Percentiles rank a stretch among this genome's conserved stretches.
Evolutionary conservation across 768 basidiomycete genomes (phyloP).

Genomic region (Suillus hirtellus): DNA sequence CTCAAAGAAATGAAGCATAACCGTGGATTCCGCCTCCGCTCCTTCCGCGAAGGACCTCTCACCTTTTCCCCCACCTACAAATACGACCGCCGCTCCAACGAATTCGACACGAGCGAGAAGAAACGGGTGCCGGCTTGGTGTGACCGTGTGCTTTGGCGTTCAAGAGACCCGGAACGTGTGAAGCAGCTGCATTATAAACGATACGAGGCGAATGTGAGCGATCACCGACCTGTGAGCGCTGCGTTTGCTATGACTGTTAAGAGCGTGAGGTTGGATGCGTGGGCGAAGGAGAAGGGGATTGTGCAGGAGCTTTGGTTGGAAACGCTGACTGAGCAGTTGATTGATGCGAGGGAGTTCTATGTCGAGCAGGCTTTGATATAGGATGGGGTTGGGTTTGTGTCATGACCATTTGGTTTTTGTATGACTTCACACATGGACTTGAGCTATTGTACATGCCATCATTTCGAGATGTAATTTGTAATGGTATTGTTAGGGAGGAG

Average conservation of each 20-base stretch:
- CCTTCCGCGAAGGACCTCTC: constrained; percentile 81
- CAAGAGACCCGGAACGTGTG: constrained; percentile 57
- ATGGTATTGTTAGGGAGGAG: not conserved
- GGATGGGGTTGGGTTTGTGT: constrained; percentile 1
- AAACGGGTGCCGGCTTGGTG: constrained; percentile 93
- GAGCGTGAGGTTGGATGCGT: constrained; percentile 57
- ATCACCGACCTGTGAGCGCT: constrained; percentile 88
- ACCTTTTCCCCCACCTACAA: constrained; percentile 93
- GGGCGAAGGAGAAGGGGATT: constrained; percentile 55
- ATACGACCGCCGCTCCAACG: constrained; percentile 76
- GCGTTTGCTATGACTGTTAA: constrained; percentile 77
- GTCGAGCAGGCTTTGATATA: constrained; percentile 31
- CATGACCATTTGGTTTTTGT: not conserved
- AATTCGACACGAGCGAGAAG: constrained; percentile 90
- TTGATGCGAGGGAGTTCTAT: constrained; percentile 35
- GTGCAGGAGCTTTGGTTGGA: constrained; percentile 56
- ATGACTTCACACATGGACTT: not conserved
- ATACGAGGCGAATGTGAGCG: constrained; percentile 86
- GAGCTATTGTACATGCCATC: not conserved
- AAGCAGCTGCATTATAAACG: constrained; percentile 69
- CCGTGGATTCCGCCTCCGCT: constrained; percentile 81
- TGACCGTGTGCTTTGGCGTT: constrained; percentile 86
- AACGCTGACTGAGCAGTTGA: constrained; percentile 33
- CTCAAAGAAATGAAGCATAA: constrained; percentile 86
- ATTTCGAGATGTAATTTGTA: constrained; percentile 7